Evolutionary conservation across 179 eudicot genomes (phyloP).

Genomic region (Kewa caespitosa): DNA sequence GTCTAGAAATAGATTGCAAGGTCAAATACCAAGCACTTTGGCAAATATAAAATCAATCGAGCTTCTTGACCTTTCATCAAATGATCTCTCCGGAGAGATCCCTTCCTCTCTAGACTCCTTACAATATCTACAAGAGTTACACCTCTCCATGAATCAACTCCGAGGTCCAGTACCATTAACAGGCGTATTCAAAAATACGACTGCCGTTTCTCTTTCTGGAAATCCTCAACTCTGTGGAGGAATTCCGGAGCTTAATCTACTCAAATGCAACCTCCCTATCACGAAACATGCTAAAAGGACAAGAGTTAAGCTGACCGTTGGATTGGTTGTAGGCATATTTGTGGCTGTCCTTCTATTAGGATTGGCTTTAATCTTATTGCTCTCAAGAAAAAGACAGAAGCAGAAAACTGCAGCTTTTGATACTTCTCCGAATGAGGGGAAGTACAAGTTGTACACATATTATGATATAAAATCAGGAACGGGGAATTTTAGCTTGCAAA

Average conservation of each 20-base stretch:
- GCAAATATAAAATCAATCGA: conserved; percentile 8
- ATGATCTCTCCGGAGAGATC: conserved; percentile 20
- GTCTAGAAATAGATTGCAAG: conserved; percentile 16
- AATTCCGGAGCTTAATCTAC: conserved; percentile 7
- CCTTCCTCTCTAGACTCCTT: conserved; percentile 17
- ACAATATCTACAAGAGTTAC: conserved; percentile 13
- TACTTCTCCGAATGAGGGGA: neutral
- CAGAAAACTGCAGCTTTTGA: neutral
- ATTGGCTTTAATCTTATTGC: neutral
- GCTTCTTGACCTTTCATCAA: conserved; percentile 17
- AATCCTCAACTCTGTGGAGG: conserved; percentile 32
- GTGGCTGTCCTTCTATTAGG: neutral
- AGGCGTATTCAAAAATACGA: conserved; percentile 21
- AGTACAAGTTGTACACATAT: conserved; percentile 11
- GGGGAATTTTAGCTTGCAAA: conserved; percentile 15
- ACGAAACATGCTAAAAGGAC: conserved; percentile 1
- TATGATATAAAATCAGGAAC: conserved; percentile 22
- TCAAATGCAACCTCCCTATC: conserved; percentile 12
- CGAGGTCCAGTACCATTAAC: conserved; percentile 22
- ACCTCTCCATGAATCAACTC: conserved; percentile 28
- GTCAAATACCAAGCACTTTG: conserved; percentile 16
- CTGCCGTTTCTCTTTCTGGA: conserved; percentile 19
- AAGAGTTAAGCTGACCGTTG: conserved; percentile 13
- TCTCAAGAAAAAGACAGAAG: neutral
- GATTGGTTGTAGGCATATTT: neutral